These are phyloP conservation scores for Cladorrhinum sp. DNA, from an alignment of 2,329 filamentous ascomycete genomes.

Conservation along the genomic window DNA sequence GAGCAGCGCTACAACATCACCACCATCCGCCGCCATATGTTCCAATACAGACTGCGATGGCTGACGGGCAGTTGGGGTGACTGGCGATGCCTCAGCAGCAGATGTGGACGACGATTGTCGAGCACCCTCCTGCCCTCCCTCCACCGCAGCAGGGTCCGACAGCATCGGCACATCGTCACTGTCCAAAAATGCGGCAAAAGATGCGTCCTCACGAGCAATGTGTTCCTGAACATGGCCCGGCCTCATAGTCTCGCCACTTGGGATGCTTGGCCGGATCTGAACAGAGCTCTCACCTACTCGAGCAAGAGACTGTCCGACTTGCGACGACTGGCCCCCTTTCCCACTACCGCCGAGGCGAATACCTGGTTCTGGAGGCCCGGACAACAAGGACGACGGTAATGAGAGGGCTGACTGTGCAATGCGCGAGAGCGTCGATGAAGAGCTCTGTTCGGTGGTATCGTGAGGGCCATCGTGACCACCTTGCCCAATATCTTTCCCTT, in stretches of 20 bases:
- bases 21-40: conserved; percentile 38
- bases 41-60: conserved; percentile 30
- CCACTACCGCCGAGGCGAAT: conserved; percentile 12
- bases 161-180: conserved; percentile 24
- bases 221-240: conserved; percentile 30
- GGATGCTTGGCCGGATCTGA: conserved; percentile 15
- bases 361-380: conserved; percentile 18
- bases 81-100: neutral
- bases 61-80: neutral
- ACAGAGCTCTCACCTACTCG: conserved; percentile 26
- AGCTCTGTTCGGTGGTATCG: neutral
- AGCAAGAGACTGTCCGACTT: conserved; percentile 15
- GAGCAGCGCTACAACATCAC: conserved; percentile 40
- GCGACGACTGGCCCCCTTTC: conserved; percentile 28
- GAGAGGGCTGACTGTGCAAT: conserved; percentile 31
- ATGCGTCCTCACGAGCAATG: conserved; percentile 32
- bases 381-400: conserved; percentile 26
- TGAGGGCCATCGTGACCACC: neutral
- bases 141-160: too few species aligned
- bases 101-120: conserved; percentile 16
- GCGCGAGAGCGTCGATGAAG: conserved; percentile 21
- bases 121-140: conserved; percentile 16
- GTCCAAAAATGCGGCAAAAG: conserved; percentile 39
- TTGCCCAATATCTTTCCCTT: conserved; percentile 12
- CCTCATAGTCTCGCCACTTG: conserved; percentile 28